These are phyloP conservation scores for Termitomyces bulborhizus DNA, from an alignment of 768 basidiomycete species.

Conservation along the genomic window DNA sequence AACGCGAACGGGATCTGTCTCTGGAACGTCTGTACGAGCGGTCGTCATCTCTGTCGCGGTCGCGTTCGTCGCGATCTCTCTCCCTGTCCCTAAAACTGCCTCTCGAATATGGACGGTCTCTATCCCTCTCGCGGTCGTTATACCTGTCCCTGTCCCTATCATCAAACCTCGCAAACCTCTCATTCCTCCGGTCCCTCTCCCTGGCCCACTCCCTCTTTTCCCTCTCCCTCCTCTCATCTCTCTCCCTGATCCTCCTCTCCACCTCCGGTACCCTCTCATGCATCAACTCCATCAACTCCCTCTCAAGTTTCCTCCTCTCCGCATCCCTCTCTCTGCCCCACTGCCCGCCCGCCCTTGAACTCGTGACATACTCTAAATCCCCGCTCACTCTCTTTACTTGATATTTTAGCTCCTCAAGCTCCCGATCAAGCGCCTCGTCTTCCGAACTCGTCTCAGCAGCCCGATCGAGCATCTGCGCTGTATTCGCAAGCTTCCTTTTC, in stretches of 20 bases:
- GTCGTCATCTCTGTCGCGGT: conserved; percentile 33
- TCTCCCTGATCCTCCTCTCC: conserved; percentile 73
- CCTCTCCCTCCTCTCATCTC: conserved; percentile 68
- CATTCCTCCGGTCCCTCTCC: conserved; percentile 81
- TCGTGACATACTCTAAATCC: conserved; percentile 82
- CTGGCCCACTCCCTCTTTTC: conserved; percentile 76
- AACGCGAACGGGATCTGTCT: conserved; percentile 23
- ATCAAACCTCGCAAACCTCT: conserved; percentile 63
- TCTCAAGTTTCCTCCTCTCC: conserved; percentile 79
- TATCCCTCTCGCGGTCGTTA: conserved; percentile 18
- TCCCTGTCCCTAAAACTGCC: conserved; percentile 13
- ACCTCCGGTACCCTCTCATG: conserved; percentile 91
- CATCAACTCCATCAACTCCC: conserved; percentile 79
- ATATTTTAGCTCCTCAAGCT: conserved; percentile 81
- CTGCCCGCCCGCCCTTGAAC: conserved; percentile 42
- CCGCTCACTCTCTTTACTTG: conserved; percentile 84
- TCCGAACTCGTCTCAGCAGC: conserved; percentile 66
- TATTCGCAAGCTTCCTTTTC: conserved; percentile 75
- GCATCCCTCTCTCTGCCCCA: conserved; percentile 71
- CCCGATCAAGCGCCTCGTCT: conserved; percentile 87
- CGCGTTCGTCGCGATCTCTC: conserved; percentile 18
- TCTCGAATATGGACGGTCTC: conserved; percentile 22
- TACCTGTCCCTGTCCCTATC: conserved; percentile 26
- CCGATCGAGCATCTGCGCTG: conserved; percentile 76
- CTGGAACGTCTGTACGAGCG: conserved; percentile 22